Base-by-base conservation (phyloP, 306 rosid species). In the Prosopis cineraria region DNA sequence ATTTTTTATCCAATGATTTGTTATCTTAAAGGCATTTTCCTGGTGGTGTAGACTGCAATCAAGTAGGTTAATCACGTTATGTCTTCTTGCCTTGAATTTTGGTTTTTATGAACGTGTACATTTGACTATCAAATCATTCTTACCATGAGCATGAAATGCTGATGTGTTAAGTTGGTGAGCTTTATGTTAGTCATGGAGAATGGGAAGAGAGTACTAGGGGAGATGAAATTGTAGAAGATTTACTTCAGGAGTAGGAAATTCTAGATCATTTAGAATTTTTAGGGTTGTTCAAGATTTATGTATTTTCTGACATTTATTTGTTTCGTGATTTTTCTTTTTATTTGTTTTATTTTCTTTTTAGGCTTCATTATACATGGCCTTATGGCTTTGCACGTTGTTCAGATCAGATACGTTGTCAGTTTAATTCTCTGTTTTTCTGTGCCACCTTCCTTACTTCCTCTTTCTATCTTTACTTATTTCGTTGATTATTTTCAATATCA, bases 1-100 rank as follows among this genome's bases (percentile, higher is more conserved):
- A 74, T 62, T 81, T 81, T 68, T 24, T 58, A 68, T 78, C 33
- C 78, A 67, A 70, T 74, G 34, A n/a, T 20, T 52, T 37, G 11
- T 76, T 33, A 70, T 10, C 43, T 50, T 36, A 63, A 70, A 71
- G 48, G 41, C 52, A 3, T 58, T 58, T 53, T 37, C 75, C 75
- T 36, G 55, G 83, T 70, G 64, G 14, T 22, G 74, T 68, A 9
- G 44, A 63, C 55, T 77, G 47, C 60, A 68, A 69, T 52, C 41
- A 44, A 76, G 68, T 52, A 65, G 41, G 55, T 24, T 72, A 76
- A 64, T 55, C 70, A n/a, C 13, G 8, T 24, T 1, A 22, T 31
- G 34, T 65, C 40, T 71, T 11, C 10, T 79, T 17, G 37, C 75
- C 74, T 80, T 76, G 40, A 43, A 24, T 47, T 68, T 58, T 11